Base-by-base conservation (phyloP, 2,329 filamentous ascomycete genomes). In the Shiraia sp. region DNA sequence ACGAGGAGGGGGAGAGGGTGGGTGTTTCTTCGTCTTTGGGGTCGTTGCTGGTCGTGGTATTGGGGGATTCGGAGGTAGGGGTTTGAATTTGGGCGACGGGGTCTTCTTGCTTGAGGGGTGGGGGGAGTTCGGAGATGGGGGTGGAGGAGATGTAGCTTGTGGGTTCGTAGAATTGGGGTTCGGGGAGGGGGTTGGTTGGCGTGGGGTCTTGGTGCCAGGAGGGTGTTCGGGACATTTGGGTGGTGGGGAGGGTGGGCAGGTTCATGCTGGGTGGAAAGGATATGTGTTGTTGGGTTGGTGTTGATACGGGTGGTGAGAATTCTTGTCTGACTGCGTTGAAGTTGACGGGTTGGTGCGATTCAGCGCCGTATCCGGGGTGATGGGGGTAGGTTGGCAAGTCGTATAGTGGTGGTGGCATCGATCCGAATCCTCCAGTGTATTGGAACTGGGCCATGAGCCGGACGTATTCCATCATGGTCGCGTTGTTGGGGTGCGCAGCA, bases 401-500 rank as follows among this genome's bases (percentile, higher is more conserved):
- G 36, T 66, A 69, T 3, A 62, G 59, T 15, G 65, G 63, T 31
- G 61, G 58, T 26, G 59, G 49, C 39, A 65, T 47, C 12, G 53
- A 36, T 23, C 63, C 63, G 33, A 66, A 65, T 3, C 56, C 60
- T 12, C 66, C 66, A 7, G 57, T 62, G 37, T 57, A 66, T 51
- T 66, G 65, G 31, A 57, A 68, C 6, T 68, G 57, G 23, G 65
- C 61, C 63, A 69, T 69, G 0, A 59, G 49, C 6, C 76, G 71
- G 3, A 83, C 73, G 43, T 76, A 73, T 32, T 75, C 68, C 72
- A 74, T 77, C 36, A 80, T 87, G 15, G 82, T 79, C 6, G 80
- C 75, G 52, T 87, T 87, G 57, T 83, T 85, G 10, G 85, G 82
- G 61, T 87, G 84, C 2, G 80, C 80, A 4, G 82, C 76, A 59